phyloP scores from a whole-genome alignment of 139 green algal genomes.

The Trebouxia sp. region DNA sequence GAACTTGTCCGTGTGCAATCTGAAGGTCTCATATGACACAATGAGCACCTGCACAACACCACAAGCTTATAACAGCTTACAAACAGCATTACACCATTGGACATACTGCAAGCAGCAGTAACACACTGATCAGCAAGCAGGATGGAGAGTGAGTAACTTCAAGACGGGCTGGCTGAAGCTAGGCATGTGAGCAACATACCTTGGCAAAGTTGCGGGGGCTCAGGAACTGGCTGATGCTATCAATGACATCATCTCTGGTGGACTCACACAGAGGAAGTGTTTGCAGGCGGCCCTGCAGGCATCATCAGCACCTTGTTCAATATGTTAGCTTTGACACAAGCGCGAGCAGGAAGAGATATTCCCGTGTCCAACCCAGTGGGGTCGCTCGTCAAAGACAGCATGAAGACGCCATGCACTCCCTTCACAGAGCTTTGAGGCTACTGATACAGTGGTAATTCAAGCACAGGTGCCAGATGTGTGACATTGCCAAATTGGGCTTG shows the following conservation, averaged over 20 bases:
- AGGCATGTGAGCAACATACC: neutral
- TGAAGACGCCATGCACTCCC: too few species aligned
- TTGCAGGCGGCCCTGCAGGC: conserved; percentile 72
- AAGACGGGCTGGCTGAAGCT: neutral
- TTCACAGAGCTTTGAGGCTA: too few species aligned
- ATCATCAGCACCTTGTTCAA: too few species aligned
- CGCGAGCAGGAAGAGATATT: too few species aligned
- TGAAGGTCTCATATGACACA: conserved; percentile 98
- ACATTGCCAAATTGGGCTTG: neutral
- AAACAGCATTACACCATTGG: too few species aligned
- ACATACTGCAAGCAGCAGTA: neutral
- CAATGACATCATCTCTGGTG: conserved; percentile 84
- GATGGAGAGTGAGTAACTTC: too few species aligned
- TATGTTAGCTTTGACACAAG: too few species aligned
- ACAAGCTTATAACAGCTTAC: too few species aligned
- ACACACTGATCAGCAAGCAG: too few species aligned
- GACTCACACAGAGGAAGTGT: conserved; percentile 89
- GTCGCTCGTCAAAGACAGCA: neutral
- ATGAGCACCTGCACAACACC: conserved; percentile 69
- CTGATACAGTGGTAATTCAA: too few species aligned
- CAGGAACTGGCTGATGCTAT: conserved; percentile 77
- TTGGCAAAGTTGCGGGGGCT: conserved; percentile 57
- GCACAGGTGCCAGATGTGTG: too few species aligned
- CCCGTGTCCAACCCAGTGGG: too few species aligned
- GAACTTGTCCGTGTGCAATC: conserved; percentile 83